phyloP scores from a whole-genome alignment of 352 stramenopile genomes.

The Phytophthora cryptogea region DNA sequence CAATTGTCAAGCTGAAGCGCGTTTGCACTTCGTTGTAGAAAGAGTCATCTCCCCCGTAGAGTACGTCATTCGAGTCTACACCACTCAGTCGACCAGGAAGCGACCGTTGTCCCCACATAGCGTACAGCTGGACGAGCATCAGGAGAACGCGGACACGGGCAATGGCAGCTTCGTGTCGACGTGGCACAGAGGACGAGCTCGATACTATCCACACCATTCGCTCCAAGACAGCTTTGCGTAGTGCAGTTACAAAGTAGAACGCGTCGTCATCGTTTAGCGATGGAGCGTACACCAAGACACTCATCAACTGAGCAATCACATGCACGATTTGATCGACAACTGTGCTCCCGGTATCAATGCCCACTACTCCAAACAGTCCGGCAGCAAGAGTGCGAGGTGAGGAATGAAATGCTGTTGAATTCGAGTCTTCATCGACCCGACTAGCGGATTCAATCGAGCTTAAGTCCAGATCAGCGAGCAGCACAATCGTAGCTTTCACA shows the following conservation, averaged over 20 bases:
- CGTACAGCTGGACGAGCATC: constrained; percentile 57
- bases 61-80: constrained; percentile 85
- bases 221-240: constrained; percentile 73
- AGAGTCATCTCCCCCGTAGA: constrained; percentile 69
- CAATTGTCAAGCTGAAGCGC: constrained; percentile 54
- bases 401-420: neutral
- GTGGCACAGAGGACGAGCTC: constrained; percentile 19
- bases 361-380: constrained; percentile 13
- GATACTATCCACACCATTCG: constrained; percentile 29
- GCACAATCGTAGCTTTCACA: constrained; percentile 76
- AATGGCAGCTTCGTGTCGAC: constrained; percentile 21
- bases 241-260: constrained; percentile 86
- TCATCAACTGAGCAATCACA: constrained; percentile 56
- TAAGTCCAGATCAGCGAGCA: constrained; percentile 71
- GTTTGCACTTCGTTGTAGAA: constrained; percentile 60
- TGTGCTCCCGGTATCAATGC: constrained; percentile 8
- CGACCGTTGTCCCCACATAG: constrained; percentile 58
- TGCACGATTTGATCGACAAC: constrained; percentile 30
- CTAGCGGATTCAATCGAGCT: constrained; percentile 8
- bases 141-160: constrained; percentile 48
- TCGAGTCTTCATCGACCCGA: constrained; percentile 2
- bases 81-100: constrained; percentile 43
- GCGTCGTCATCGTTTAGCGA: constrained; percentile 79
- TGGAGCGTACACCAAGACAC: constrained; percentile 74
- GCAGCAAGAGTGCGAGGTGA: constrained; percentile 9